Evolutionary conservation across 495 filamentous ascomycete genomes (phyloP).

Genomic region (Penicillium pancosmium): DNA sequence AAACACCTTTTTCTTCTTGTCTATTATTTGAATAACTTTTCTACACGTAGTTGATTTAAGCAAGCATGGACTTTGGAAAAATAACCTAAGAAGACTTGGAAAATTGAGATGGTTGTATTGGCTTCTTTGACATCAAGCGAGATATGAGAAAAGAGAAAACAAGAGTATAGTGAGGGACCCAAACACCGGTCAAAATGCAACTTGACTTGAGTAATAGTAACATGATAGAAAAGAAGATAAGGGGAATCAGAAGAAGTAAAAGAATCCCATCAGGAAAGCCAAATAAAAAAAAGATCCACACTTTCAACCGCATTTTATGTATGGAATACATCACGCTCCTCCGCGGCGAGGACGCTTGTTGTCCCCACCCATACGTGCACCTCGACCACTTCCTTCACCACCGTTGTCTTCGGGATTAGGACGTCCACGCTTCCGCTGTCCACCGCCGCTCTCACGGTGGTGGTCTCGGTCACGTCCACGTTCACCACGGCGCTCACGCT

Average conservation of each 20-base stretch:
- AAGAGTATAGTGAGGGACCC: slow-evolving; percentile 19
- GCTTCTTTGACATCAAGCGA: slow-evolving; percentile 9
- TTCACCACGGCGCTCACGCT: slow-evolving; percentile 43
- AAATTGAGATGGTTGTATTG: background rate
- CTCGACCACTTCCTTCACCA: slow-evolving; percentile 37
- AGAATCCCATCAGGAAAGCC: slow-evolving; percentile 10
- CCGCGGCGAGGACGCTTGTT: slow-evolving; percentile 51
- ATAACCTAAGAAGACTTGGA: background rate
- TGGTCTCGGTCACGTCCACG: slow-evolving; percentile 46
- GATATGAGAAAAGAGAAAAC: slow-evolving; percentile 4
- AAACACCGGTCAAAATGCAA: slow-evolving; percentile 29
- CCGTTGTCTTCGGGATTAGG: slow-evolving; percentile 37
- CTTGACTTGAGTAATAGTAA: slow-evolving; percentile 21
- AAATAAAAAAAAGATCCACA: slow-evolving; percentile 6
- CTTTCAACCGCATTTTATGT: background rate
- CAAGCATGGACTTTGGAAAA: background rate
- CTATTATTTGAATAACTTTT: background rate
- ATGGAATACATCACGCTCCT: slow-evolving; percentile 32
- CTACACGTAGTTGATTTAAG: background rate
- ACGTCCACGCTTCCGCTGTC: slow-evolving; percentile 46
- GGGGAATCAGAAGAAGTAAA: slow-evolving; percentile 16
- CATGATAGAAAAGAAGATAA: slow-evolving; percentile 13
- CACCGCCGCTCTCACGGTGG: slow-evolving; percentile 34
- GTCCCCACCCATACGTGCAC: slow-evolving; percentile 43
- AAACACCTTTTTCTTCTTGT: background rate